phyloP scores from a whole-genome alignment of 2,329 filamentous ascomycete genomes.

The Cercospora sp. region DNA sequence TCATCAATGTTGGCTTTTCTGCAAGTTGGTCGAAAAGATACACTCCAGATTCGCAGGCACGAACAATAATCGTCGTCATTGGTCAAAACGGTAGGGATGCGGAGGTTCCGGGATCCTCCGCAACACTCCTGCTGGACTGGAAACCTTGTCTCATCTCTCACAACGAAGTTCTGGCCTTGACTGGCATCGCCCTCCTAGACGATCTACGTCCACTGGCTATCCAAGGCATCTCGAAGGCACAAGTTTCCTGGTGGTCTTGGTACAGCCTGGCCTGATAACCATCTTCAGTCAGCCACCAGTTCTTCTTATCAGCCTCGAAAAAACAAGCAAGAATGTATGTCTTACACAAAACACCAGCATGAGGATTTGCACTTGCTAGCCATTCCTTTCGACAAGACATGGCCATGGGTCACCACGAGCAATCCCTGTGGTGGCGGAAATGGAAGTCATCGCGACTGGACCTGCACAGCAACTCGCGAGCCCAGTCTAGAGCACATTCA shows the following conservation, averaged over 20 bases:
- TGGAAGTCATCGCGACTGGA: not conserved
- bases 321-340: not conserved
- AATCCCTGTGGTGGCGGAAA: slow-evolving; percentile 11
- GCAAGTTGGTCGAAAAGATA: not conserved
- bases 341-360: not conserved
- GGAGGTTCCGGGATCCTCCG: not conserved
- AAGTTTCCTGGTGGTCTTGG: not conserved
- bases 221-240: not conserved
- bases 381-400: not conserved
- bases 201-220: not conserved
- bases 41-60: not conserved
- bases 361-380: not conserved
- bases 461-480: not conserved
- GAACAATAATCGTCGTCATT: not conserved
- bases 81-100: not conserved
- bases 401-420: slow-evolving; percentile 10
- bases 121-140: not conserved
- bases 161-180: not conserved
- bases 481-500: not conserved
- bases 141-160: not conserved
- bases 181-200: not conserved
- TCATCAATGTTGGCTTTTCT: not conserved
- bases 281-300: not conserved
- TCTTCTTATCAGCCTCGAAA: not conserved
- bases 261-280: not conserved